phyloP scores from a whole-genome alignment of 306 rosid species.

The Cercis canadensis region DNA sequence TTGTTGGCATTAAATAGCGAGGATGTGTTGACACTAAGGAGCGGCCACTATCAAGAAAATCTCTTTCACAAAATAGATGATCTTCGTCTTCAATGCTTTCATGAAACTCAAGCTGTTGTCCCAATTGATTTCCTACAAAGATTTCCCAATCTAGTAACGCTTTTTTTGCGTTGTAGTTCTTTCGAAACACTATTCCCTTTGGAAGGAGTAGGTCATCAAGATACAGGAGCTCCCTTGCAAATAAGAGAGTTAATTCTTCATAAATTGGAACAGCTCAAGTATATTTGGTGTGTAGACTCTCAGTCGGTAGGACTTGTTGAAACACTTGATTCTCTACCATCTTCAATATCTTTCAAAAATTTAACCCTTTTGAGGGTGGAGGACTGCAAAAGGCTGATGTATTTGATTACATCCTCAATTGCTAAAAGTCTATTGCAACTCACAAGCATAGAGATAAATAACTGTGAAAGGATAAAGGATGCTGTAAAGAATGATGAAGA shows the following conservation, averaged over 20 bases:
- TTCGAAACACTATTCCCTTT: neutral
- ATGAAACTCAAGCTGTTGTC: neutral
- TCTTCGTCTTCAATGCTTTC: too few species aligned
- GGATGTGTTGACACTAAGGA: too few species aligned
- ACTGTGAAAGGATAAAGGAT: neutral
- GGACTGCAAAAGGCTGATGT: neutral
- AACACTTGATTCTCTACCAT: too few species aligned
- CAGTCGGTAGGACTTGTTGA: too few species aligned
- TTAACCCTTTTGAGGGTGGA: neutral
- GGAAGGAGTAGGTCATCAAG: neutral
- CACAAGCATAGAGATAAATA: neutral
- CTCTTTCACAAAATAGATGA: too few species aligned
- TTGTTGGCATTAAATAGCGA: neutral
- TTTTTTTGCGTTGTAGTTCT: neutral
- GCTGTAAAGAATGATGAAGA: neutral
- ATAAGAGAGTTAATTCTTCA: neutral
- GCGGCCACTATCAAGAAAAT: too few species aligned
- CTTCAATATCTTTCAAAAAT: too few species aligned
- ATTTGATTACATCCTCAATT: neutral
- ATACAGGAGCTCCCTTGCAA: neutral
- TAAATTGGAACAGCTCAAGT: neutral
- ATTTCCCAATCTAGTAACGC: neutral
- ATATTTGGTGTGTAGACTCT: neutral
- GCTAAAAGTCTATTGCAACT: conserved; percentile 2
- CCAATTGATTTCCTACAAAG: neutral